Evolutionary conservation across 2,329 filamentous ascomycete genomes (phyloP), one percentile per base, ranked within the genome.

Genomic region (Sporothrix brasiliensis): DNA sequence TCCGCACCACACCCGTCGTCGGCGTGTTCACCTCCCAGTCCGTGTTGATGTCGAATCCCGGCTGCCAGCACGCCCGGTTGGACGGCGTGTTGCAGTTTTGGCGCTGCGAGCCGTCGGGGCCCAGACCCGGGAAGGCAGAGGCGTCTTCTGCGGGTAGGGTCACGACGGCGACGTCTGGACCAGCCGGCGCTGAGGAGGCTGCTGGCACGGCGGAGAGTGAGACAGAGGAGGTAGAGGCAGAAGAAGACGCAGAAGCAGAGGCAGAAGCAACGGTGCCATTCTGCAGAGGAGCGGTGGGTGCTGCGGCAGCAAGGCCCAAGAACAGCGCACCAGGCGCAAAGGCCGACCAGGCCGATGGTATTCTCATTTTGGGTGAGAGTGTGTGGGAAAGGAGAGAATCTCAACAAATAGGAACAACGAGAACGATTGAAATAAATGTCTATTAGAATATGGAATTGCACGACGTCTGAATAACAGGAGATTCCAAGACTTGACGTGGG

Each of bases 1-100:
- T 70, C 27, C 73, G 72, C 5, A 69, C 67, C 30, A 72, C 70
- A 2, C 72, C 72, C 3, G 73, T 74, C 0, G 70, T 69, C 13
- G 73, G 73, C 7, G 68, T 69, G 10, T 68, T 30, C 24, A 44
- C 24, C 47, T 74, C 70, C 61, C 72, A 74, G 58, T 74, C 73
- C 4, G 73, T 74, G 69, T 70, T 67, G 69, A 74, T 74, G 58
- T 72, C 58, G 34, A 74, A 73, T 0, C 72, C 70, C 11, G 70
- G 49, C 5, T 68, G 65, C 73, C 73, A 74, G 53, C 73, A 74
- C 3, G 67, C 63, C 13, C 73, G 58, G 66, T 73, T 72, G 9
- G 49, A n/a, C 0, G 70, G 49, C 1, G 63, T 67, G 56, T 74
- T 73, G 69, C 73, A 74, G 44, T 56, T 58, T 27, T 69, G 39